Evolutionary conservation across 2,329 filamentous ascomycete genomes (phyloP).

Genomic region (Penicillium sp.): DNA sequence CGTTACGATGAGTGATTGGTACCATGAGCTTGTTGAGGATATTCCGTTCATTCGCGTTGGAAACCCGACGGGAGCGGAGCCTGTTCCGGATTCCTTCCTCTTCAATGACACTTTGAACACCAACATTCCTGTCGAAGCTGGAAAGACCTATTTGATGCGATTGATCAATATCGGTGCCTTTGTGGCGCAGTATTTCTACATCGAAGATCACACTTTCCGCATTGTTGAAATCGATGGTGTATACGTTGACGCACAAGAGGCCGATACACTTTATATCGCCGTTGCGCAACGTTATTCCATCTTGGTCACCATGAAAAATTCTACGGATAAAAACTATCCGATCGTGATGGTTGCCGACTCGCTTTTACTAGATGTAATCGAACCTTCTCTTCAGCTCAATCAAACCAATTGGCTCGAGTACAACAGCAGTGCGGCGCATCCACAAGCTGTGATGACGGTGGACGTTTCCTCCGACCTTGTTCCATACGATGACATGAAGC

Average conservation of each 20-base stretch:
- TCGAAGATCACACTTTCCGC: conserved; percentile 58
- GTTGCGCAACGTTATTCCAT: conserved; percentile 64
- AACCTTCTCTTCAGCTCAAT: conserved; percentile 35
- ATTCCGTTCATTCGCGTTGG: conserved; percentile 47
- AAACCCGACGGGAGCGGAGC: conserved; percentile 58
- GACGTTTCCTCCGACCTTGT: conserved; percentile 52
- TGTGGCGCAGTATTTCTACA: conserved; percentile 52
- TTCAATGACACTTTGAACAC: conserved; percentile 69
- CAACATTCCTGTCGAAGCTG: conserved; percentile 44
- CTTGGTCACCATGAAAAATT: conserved; percentile 61
- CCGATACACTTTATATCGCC: conserved; percentile 64
- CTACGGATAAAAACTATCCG: conserved; percentile 63
- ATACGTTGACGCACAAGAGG: conserved; percentile 61
- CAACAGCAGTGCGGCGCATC: conserved; percentile 49
- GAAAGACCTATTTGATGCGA: conserved; percentile 67
- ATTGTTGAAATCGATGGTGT: conserved; percentile 74
- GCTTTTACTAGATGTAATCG: conserved; percentile 35
- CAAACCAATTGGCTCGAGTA: conserved; percentile 65
- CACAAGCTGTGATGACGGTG: conserved; percentile 29
- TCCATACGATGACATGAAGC: conserved; percentile 70
- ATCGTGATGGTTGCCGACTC: conserved; percentile 49
- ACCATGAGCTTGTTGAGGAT: conserved; percentile 1
- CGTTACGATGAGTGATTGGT: conserved; percentile 4
- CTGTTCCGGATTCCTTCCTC: conserved; percentile 66
- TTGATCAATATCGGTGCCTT: conserved; percentile 38